phyloP scores from a whole-genome alignment of 345 rosid species.

The Eutrema heterophyllum region DNA sequence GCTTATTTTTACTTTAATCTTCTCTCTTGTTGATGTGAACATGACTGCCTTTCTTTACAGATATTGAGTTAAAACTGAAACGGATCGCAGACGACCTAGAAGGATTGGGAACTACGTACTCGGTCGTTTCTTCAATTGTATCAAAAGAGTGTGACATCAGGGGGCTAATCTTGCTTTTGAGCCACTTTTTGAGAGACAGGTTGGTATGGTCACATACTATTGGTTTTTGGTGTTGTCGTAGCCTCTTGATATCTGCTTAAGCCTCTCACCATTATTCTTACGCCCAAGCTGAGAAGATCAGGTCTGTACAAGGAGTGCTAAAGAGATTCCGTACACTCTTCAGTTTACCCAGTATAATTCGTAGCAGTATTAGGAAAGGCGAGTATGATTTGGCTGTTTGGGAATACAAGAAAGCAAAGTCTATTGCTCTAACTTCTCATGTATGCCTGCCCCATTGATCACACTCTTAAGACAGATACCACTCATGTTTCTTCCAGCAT shows the following conservation, averaged over 20 bases:
- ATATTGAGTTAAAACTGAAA: constrained; percentile 88
- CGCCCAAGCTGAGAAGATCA: constrained; percentile 98
- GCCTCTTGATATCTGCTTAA: constrained; percentile 14
- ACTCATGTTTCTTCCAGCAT: not conserved
- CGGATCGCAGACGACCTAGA: constrained; percentile 96
- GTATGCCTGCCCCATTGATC: constrained; percentile 38
- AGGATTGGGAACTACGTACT: constrained; percentile 91
- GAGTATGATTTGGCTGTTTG: constrained; percentile 94
- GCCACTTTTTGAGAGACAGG: constrained; percentile 98
- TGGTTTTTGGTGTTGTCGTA: not conserved
- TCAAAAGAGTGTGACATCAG: constrained; percentile 76
- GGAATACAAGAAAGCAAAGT: constrained; percentile 97
- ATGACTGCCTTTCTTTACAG: constrained; percentile 36
- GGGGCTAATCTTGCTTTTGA: constrained; percentile 80
- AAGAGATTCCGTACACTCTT: constrained; percentile 92
- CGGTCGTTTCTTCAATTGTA: constrained; percentile 65
- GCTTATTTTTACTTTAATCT: not conserved
- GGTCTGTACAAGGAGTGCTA: constrained; percentile 97
- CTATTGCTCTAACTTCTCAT: constrained; percentile 89
- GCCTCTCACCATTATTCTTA: constrained; percentile 18
- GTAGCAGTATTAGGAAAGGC: constrained; percentile 87
- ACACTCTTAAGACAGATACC: constrained; percentile 2
- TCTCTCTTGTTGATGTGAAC: constrained; percentile 22
- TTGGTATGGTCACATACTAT: constrained; percentile 14
- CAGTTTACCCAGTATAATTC: constrained; percentile 94